Evolutionary conservation across 306 rosid genomes (phyloP).

Genomic region (Castanospermum australe): DNA sequence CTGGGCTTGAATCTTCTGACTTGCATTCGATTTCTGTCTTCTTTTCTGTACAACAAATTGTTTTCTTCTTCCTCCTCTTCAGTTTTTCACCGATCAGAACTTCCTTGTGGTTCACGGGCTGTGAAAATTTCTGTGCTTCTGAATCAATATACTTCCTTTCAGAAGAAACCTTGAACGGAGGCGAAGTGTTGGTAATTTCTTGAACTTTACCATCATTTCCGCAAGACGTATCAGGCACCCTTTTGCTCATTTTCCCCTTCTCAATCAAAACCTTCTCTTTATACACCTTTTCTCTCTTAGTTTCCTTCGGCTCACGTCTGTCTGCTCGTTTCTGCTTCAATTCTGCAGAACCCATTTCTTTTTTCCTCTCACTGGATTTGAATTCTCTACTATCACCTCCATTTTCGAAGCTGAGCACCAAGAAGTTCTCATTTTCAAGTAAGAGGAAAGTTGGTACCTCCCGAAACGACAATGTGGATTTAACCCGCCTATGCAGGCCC

Average conservation of each 20-base stretch:
- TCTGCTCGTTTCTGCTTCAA: constrained; percentile 41
- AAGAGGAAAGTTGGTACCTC: constrained; percentile 57
- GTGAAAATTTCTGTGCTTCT: constrained; percentile 26
- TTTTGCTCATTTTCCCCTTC: constrained; percentile 34
- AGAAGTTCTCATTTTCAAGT: constrained; percentile 60
- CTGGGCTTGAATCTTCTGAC: constrained; percentile 79
- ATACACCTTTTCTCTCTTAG: constrained; percentile 30
- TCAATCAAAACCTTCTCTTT: constrained; percentile 32
- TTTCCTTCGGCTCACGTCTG: constrained; percentile 33
- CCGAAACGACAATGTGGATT: constrained; percentile 59
- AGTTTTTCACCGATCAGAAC: constrained; percentile 25
- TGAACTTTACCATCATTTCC: constrained; percentile 13
- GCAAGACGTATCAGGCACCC: constrained; percentile 21
- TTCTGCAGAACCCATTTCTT: constrained; percentile 28
- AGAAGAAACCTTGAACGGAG: constrained; percentile 5
- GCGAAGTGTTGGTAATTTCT: constrained; percentile 32
- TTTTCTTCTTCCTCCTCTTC: constrained; percentile 34
- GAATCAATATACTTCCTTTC: constrained; percentile 26
- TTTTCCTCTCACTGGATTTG: constrained; percentile 33
- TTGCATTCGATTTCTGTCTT: constrained; percentile 43
- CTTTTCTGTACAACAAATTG: constrained; percentile 20
- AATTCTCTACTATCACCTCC: constrained; percentile 22
- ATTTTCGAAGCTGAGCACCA: constrained; percentile 63
- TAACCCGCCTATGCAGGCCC: constrained; percentile 40
- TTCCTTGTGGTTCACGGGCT: constrained; percentile 13